These are phyloP conservation scores for Beta corolliflora DNA, from an alignment of 179 eudicot genomes.

Conservation along the genomic window DNA sequence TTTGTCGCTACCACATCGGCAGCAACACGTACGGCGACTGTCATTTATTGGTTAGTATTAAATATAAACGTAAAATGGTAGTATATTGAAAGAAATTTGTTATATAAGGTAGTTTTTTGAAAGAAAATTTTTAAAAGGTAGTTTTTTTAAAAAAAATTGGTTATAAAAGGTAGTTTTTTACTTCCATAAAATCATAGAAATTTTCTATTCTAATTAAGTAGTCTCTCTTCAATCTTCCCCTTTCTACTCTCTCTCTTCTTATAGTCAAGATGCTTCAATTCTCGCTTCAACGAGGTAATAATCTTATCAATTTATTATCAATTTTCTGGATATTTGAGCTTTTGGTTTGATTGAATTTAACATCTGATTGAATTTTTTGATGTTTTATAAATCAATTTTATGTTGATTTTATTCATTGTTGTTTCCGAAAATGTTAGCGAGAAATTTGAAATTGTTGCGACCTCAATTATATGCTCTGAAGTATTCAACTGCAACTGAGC, in stretches of 20 bases:
- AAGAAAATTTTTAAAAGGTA: too few species aligned
- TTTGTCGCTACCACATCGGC: too few species aligned
- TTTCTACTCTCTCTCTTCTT: background rate
- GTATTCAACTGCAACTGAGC: conserved; percentile 43
- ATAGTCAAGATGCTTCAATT: conserved; percentile 39
- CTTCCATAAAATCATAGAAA: too few species aligned
- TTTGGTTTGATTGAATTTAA: background rate
- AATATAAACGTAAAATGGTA: too few species aligned
- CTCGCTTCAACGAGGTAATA: conserved; percentile 51
- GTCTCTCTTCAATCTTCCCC: background rate
- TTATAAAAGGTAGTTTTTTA: too few species aligned
- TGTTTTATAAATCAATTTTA: background rate
- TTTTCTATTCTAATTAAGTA: background rate
- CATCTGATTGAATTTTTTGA: background rate
- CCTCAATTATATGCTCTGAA: conserved; percentile 34
- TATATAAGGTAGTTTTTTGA: too few species aligned
- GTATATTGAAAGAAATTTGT: too few species aligned
- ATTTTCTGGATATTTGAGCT: background rate
- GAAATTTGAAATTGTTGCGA: conserved; percentile 33
- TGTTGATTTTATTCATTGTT: background rate
- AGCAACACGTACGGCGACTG: too few species aligned
- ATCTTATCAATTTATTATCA: background rate
- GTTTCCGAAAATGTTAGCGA: conserved; percentile 23
- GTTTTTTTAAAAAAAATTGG: too few species aligned
- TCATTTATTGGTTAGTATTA: too few species aligned